A percentile compares a stretch with the other conserved stretches of the same genome.
Evolutionary conservation across 495 filamentous ascomycete genomes (phyloP).

Genomic region (Aspergillus cavernicola): DNA sequence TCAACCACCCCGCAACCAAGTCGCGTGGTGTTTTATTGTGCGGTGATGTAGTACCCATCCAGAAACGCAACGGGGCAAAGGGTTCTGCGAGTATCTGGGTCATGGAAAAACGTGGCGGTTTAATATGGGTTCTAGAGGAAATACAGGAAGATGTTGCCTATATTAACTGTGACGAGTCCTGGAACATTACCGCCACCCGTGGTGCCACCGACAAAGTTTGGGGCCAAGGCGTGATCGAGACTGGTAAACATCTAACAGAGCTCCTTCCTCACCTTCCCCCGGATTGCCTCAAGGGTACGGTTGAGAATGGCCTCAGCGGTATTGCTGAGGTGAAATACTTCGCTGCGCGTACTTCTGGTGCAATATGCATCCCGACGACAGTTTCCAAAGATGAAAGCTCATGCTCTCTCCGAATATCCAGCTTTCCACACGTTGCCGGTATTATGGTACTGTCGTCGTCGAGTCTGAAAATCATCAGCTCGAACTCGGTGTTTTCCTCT

Average conservation of each 20-base stretch:
- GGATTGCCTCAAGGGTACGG: constrained; percentile 56
- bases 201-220: constrained; percentile 76
- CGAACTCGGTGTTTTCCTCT: constrained; percentile 89
- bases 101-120: constrained; percentile 87
- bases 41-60: constrained; percentile 94
- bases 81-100: constrained; percentile 96
- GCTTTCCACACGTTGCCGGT: constrained; percentile 94
- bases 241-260: constrained; percentile 66
- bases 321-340: constrained; percentile 71
- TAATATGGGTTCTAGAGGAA: constrained; percentile 98
- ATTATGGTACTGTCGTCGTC: constrained; percentile 84
- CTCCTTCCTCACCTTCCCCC: constrained; percentile 81
- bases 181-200: constrained; percentile 59
- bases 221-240: constrained; percentile 62
- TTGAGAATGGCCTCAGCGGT: constrained; percentile 64
- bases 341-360: constrained; percentile 69
- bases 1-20: constrained; percentile 62
- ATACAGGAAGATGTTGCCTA: constrained; percentile 89
- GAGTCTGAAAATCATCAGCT: constrained; percentile 76
- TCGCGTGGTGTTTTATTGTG: constrained; percentile 90
- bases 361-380: constrained; percentile 73
- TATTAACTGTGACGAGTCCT: constrained; percentile 68
- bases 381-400: constrained; percentile 64
- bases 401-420: constrained; percentile 73
- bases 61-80: constrained; percentile 86